Evolutionary conservation across 163 green algal species (phyloP), one percentile per base, ranked within the genome.

Genomic region (Chloroidium sp.): DNA sequence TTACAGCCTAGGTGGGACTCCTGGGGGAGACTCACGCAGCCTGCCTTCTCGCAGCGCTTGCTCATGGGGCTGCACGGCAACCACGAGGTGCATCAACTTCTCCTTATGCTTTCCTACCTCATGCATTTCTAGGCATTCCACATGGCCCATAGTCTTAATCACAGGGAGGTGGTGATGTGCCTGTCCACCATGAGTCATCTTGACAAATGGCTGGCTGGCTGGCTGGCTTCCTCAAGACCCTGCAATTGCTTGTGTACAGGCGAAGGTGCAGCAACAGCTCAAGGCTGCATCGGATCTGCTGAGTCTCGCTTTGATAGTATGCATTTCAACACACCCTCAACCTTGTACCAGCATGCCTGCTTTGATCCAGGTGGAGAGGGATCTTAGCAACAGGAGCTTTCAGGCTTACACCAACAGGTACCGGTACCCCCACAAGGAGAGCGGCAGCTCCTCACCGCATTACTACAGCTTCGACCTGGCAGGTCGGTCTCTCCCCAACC

Each of bases 391-490:
- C 59, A 75, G 69, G 36, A 76, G 74, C 59, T 93, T 89, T 74
- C 76, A 81, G 62, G 83, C 90, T 2, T 93, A 90, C 72, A 80
- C 78, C 58, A 58, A 77, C 59, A 75, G 91, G 0, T 95, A 88
- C 81, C 82, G 78, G 57, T 78, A 86, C 6, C 89, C 91, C 2
- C 75, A 85, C 74, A 14, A 62, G 1, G 62, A 82, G 76, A 86
- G 80, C 68, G 81, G 80, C 1, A 90, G 84, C 4, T 3, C 75
- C 3, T 92, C 83, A 3, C 78, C 77, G n/a, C 82, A 91, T 8
- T 95, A 86, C 82, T 93, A 93, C 82, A 91, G 83, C n/a, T 93
- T 89, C 77, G 87, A 93, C 62, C 8, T 89, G 8, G 89, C 82
- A 74, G 79, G 79, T 82, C 1, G 0, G 78, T 2, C 60, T 58